phyloP scores from a whole-genome alignment of 139 green algal genomes.

The Desmodesmus armatus region DNA sequence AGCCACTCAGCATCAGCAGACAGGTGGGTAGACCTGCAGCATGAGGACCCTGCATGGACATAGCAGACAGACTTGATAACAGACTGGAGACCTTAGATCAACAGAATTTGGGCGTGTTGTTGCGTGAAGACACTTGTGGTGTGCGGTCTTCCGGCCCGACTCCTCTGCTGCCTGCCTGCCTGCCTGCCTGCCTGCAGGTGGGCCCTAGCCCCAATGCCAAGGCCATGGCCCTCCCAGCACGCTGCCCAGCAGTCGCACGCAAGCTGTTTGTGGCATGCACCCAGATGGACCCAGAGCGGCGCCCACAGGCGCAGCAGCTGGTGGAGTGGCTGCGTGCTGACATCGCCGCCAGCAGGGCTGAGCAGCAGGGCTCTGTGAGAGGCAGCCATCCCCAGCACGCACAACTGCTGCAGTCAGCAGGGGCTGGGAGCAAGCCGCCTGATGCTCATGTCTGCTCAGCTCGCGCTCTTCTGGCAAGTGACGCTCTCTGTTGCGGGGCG shows the following conservation, averaged over 20 bases:
- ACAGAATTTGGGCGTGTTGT: not conserved
- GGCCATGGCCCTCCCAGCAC: constrained; percentile 42
- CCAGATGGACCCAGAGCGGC: constrained; percentile 57
- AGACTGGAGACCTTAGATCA: not conserved
- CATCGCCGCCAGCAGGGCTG: constrained; percentile 8
- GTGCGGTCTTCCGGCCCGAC: not conserved
- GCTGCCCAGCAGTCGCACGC: constrained; percentile 41
- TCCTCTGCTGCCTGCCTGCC: not conserved
- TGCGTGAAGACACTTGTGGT: not conserved
- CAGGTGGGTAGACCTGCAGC: constrained; percentile 33
- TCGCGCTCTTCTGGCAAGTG: no score
- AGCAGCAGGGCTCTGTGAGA: constrained; percentile 8
- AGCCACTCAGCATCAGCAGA: constrained; percentile 64
- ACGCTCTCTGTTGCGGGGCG: no score
- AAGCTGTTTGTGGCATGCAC: constrained; percentile 42
- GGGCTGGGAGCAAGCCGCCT: no score
- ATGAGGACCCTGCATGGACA: no score
- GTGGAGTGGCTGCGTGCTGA: constrained; percentile 73
- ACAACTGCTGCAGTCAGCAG: no score
- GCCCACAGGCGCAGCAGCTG: constrained; percentile 62
- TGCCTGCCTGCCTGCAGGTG: constrained; percentile 8
- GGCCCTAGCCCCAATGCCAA: constrained; percentile 43
- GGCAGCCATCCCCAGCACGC: no score
- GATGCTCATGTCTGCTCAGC: no score
- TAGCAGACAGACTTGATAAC: no score